phyloP scores from a whole-genome alignment of 1,284 basidiomycete genomes.

The Salmacisia buchloeana region DNA sequence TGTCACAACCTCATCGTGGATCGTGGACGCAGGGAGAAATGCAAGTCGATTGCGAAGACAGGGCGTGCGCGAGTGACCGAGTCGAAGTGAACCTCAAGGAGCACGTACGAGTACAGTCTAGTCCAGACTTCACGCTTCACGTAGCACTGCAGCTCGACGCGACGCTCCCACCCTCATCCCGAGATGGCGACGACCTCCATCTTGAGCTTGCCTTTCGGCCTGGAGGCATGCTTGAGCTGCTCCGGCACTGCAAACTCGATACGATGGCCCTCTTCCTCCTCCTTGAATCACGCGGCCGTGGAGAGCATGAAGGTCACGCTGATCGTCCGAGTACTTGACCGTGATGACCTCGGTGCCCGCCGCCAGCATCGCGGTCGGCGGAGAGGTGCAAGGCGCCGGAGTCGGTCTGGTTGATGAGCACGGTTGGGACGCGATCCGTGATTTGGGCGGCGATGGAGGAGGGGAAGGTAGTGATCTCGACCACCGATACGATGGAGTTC shows the following conservation, averaged over 20 bases:
- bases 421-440: constrained; percentile 79
- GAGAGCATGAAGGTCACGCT: constrained; percentile 67
- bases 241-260: constrained; percentile 87
- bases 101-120: too few species aligned
- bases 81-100: too few species aligned
- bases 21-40: too few species aligned
- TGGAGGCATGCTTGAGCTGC: constrained; percentile 82
- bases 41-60: too few species aligned
- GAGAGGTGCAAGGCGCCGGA: constrained; percentile 92
- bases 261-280: constrained; percentile 86
- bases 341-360: constrained; percentile 72
- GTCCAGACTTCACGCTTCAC: too few species aligned
- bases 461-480: constrained; percentile 81
- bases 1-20: too few species aligned
- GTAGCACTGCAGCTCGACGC: too few species aligned
- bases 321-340: constrained; percentile 86
- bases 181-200: constrained; percentile 45
- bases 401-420: constrained; percentile 90
- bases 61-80: too few species aligned
- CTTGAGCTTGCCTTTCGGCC: constrained; percentile 63
- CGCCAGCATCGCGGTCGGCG: constrained; percentile 66
- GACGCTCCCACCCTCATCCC: too few species aligned
- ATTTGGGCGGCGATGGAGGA: constrained; percentile 92
- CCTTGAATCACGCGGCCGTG: constrained; percentile 60
- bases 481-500: constrained; percentile 81